Evolutionary conservation across 352 stramenopile species (phyloP), one percentile per base, ranked within the genome.

Genomic region (Hyaloperonospora arabidopsidis): DNA sequence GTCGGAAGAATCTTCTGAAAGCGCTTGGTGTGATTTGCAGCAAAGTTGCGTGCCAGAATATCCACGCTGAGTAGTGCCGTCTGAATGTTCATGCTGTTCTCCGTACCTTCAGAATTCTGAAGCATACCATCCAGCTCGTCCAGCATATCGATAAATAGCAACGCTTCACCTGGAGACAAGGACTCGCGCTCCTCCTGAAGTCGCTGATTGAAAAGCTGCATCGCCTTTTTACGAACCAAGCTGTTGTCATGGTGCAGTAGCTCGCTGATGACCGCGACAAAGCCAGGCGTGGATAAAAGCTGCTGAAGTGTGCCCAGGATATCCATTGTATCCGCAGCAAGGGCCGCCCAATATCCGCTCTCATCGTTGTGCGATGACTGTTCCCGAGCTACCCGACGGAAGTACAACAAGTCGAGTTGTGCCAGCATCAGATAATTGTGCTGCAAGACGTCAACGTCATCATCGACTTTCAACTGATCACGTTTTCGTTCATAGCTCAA

Each of bases 121-220:
- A 95, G 54, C 15, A 92, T 85, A 8, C 50, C 49, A 34, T 90
- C 68, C 17, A 95, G 67, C 52, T 92, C 81, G 32, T 89, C 81
- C 15, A 95, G 54, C 84, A 95, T 93, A 45, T 95, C 85, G 13
- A 95, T 75, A 51, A 93, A 93, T 8, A 93, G 61, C 44, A 93
- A 59, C 58, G 80, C 71, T 56, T 95, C 85, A 19, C 80, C 79
- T 7, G 67, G 68, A 8, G 75, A 74, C 2, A 95, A 51, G 28
- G 74, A 70, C 10, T 58, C 59, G 14, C 80, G 75, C 38, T 89
- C 72, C 18, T 84, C 76, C 21, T 91, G 74, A 1, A 95, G 68
- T 7, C 82, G 81, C 46, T 91, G 84, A 54, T 93, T 93, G 47
- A 95, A 90, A 14, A 95, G 64, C 65, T 92, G 80, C 76, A 95